Percentiles rank a stretch among this genome's conserved stretches.
These are phyloP conservation scores for Fraxinus latifolia DNA, from an alignment of 305 asterid species.

Conservation along the genomic window DNA sequence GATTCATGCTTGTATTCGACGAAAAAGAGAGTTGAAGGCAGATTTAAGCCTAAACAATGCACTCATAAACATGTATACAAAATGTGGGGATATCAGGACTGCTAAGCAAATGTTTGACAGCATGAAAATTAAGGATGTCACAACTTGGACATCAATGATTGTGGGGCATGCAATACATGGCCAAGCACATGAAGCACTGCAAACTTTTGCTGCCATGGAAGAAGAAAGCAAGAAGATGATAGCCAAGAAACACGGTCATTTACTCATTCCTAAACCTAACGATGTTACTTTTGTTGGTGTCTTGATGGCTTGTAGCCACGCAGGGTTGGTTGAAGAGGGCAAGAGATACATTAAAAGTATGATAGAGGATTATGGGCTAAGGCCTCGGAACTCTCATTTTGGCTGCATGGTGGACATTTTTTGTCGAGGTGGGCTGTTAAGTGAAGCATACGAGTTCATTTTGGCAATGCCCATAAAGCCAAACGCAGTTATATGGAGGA, in stretches of 20 bases:
- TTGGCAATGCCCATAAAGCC: conserved; percentile 25
- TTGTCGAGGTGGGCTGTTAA: conserved; percentile 4
- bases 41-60: conserved; percentile 19
- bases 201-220: conserved; percentile 14
- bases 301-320: conserved; percentile 9
- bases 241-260: neutral
- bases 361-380: conserved; percentile 4
- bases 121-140: conserved; percentile 9
- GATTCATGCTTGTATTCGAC: conserved; percentile 32
- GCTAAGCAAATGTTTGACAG: conserved; percentile 8
- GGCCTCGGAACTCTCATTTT: neutral
- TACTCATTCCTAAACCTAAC: neutral
- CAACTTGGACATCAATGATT: conserved; percentile 16
- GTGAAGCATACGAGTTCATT: conserved; percentile 24
- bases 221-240: neutral
- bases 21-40: conserved; percentile 10
- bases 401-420: conserved; percentile 2
- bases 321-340: conserved; percentile 9
- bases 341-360: conserved; percentile 6
- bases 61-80: conserved; percentile 27
- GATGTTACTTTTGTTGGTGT: neutral
- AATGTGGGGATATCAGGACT: conserved; percentile 12
- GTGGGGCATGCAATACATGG: conserved; percentile 12
- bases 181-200: conserved; percentile 2
- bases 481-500: conserved; percentile 30